These are phyloP conservation scores for Cryptosporidium sp. DNA, from an alignment of 169 alveolate genomes.

Conservation along the genomic window DNA sequence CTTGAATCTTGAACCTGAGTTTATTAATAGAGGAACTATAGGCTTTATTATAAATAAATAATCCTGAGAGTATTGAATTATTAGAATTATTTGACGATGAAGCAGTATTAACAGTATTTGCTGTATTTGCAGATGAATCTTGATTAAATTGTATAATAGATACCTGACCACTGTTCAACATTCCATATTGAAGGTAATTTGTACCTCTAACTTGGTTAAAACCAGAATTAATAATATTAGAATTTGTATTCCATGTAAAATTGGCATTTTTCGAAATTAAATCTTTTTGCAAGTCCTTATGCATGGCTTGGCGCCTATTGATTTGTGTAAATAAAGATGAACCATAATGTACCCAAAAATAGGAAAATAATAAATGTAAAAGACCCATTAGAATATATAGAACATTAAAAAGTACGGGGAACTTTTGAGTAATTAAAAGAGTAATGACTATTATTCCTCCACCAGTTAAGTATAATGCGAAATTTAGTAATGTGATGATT, in stretches of 20 bases:
- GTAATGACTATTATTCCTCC: neutral
- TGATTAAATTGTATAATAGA: neutral
- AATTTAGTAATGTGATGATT: neutral
- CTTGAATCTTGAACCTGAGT: constrained; percentile 33
- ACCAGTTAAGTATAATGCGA: constrained; percentile 10
- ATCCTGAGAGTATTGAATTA: neutral
- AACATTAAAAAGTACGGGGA: neutral
- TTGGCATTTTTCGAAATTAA: neutral
- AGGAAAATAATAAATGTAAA: neutral
- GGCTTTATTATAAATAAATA: neutral
- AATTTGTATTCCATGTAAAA: neutral
- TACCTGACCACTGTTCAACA: neutral
- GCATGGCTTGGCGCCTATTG: constrained; percentile 30
- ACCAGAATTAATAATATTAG: neutral
- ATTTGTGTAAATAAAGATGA: constrained; percentile 13
- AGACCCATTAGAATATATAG: constrained; percentile 7
- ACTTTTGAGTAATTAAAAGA: neutral
- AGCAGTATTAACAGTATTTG: neutral
- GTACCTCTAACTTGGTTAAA: neutral
- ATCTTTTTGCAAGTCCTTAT: constrained; percentile 8
- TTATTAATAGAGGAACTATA: constrained; percentile 23
- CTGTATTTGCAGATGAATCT: neutral
- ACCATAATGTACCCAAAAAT: constrained; percentile 48
- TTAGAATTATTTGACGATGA: constrained; percentile 1
- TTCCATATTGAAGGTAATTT: neutral